Base-by-base conservation (phyloP, 495 filamentous ascomycete species). In the Thermothielavioides terrestris region DNA sequence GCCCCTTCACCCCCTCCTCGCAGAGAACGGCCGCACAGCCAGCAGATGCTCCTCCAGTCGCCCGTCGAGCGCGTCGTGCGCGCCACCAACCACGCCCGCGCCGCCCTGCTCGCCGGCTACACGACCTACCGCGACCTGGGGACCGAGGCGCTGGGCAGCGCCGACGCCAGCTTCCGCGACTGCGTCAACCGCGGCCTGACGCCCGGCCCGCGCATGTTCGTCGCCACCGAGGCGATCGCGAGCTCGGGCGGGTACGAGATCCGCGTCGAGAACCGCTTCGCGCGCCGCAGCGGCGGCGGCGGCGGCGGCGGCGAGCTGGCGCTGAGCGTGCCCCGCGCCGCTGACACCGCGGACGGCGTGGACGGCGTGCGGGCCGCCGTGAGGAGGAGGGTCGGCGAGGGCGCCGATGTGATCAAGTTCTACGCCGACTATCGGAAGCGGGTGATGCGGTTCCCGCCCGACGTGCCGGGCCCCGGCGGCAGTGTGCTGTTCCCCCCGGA, bases 81-180 rank as follows among this genome's bases (percentile, higher is more conserved):
- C 7, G 75, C 74, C 0, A 72, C 71, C 21, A 76, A 75, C 42
- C 72, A 77, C 55, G 72, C 64, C 40, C 68, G 63, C 31, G 61
- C 65, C 15, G 75, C 72, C 2, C 54, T 79, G n/a, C 61, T 76
- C 26, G 74, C 75, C 1, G 75, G 76, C 22, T 78, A 72, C 61
- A 77, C 74, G 2, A 78, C 76, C 7, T 77, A 76, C 58, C 69
- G 76, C 20, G 75, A 78, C 52, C 67, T 80, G 1, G 77, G 76
- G 10, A 74, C 70, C 17, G 77, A 77, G 56, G 65, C 67, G 1
- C 59, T 77, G 3, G 59, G 60, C 15, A 63, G 64, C 30, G 67
- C 69, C 18, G 76, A 80, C 51, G 66, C 65, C 25, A 62, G 60
- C 49, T 55, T 73, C 11, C 58, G 69, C 10, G 65, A 72, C 44